Conservation (phyloP, 1,139 yeast genomes). For the Scheffersomyces titani region DNA sequence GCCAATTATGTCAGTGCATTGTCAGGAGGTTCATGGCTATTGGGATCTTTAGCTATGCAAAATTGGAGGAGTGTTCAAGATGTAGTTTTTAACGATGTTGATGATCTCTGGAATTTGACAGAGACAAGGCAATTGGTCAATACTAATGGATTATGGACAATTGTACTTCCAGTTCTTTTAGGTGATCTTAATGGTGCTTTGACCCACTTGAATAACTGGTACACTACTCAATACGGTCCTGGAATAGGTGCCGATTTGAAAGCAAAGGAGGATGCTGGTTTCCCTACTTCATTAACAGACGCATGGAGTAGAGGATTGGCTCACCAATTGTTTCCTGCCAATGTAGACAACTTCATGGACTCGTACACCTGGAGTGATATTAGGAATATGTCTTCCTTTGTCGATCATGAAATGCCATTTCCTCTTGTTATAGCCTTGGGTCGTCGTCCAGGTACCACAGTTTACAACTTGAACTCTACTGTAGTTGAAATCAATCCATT, state of each 20-base stretch:
- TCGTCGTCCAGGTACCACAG: slow-evolving; percentile 34
- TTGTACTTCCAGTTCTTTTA: slow-evolving; percentile 24
- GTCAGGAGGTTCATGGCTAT: slow-evolving; percentile 43
- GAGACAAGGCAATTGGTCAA: slow-evolving; percentile 29
- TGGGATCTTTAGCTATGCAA: slow-evolving; percentile 37
- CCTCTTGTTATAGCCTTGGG: slow-evolving; percentile 40
- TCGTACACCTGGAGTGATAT: slow-evolving; percentile 35
- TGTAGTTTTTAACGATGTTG: slow-evolving; percentile 24
- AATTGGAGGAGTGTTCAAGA: slow-evolving; percentile 37
- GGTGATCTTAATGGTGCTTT: slow-evolving; percentile 26
- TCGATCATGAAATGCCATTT: slow-evolving; percentile 42
- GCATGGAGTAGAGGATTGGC: slow-evolving; percentile 52
- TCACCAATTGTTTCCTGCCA: slow-evolving; percentile 36
- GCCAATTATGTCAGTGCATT: slow-evolving; percentile 39
- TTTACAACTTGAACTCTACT: slow-evolving; percentile 37
- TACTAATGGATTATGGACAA: slow-evolving; percentile 19
- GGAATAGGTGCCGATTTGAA: slow-evolving; percentile 31
- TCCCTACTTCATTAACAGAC: slow-evolving; percentile 59
- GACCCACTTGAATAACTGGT: slow-evolving; percentile 33
- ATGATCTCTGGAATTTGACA: slow-evolving; percentile 41
- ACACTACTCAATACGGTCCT: slow-evolving; percentile 9
- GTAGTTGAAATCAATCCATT: slow-evolving; percentile 44
- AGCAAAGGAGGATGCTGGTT: slow-evolving; percentile 46
- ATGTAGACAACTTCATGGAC: slow-evolving; percentile 23
- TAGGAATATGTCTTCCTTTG: slow-evolving; percentile 26